These are phyloP conservation scores for Fraxinus sp. DNA, from an alignment of 305 asterid genomes.

Conservation along the genomic window DNA sequence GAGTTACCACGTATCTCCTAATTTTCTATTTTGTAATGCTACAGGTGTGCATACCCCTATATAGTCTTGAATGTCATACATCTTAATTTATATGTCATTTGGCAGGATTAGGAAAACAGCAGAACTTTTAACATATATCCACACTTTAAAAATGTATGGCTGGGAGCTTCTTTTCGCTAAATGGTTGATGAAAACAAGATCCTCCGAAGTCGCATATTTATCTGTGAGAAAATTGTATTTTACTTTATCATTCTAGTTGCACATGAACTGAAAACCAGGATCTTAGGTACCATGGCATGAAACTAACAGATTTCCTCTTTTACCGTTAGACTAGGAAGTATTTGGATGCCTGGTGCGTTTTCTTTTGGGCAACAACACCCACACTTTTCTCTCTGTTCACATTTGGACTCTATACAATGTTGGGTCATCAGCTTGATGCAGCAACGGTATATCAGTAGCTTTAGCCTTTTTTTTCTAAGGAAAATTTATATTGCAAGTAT, in stretches of 20 bases:
- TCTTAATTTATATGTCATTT: conserved; percentile 22
- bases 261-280: neutral
- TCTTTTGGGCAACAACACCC: conserved; percentile 99
- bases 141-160: conserved; percentile 90
- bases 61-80: conserved; percentile 2
- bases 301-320: conserved; percentile 2
- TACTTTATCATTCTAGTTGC: neutral
- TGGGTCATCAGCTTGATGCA: conserved; percentile 95
- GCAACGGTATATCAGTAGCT: conserved; percentile 69
- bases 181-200: conserved; percentile 88
- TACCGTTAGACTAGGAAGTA: conserved; percentile 78
- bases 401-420: conserved; percentile 83
- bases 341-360: conserved; percentile 96
- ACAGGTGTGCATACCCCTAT: neutral
- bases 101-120: conserved; percentile 84
- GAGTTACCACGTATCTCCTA: conserved; percentile 14
- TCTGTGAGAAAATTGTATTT: conserved; percentile 54
- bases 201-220: conserved; percentile 70
- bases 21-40: neutral
- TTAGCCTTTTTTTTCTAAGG: conserved; percentile 13
- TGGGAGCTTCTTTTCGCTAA: conserved; percentile 84
- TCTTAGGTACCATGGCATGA: neutral
- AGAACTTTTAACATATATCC: conserved; percentile 74
- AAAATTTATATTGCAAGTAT: neutral
- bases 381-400: conserved; percentile 92